Evolutionary conservation across 139 green algal species (phyloP).

Genomic region (Nannochloris sp.): DNA sequence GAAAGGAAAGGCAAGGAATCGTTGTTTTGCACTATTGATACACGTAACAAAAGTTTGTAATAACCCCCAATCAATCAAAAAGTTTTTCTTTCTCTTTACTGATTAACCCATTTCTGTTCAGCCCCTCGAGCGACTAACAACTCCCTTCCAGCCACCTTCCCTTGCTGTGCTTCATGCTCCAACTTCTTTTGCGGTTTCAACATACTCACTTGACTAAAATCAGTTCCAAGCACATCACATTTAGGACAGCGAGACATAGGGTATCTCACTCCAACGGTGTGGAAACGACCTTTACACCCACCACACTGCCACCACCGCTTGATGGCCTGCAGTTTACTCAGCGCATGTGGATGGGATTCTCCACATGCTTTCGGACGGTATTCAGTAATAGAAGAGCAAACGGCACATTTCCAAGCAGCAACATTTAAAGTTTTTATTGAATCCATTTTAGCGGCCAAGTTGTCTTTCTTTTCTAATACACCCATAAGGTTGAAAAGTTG

Average conservation of each 20-base stretch:
- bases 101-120: constrained; percentile 38
- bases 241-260: constrained; percentile 34
- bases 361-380: constrained; percentile 10
- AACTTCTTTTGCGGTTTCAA: background rate
- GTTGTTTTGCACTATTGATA: too few relatives aligned
- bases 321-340: constrained; percentile 11
- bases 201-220: constrained; percentile 30
- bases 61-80: too few relatives aligned
- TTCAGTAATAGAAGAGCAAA: constrained; percentile 31
- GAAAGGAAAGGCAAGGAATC: too few relatives aligned
- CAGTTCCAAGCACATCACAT: constrained; percentile 12
- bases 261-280: constrained; percentile 30
- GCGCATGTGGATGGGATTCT: constrained; percentile 3
- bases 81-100: too few relatives aligned
- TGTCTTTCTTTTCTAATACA: constrained; percentile 34
- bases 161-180: constrained; percentile 1
- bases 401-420: constrained; percentile 32
- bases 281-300: constrained; percentile 34
- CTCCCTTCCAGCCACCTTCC: constrained; percentile 11
- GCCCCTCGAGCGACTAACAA: constrained; percentile 18
- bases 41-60: too few relatives aligned
- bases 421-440: constrained; percentile 25
- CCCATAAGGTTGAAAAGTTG: constrained; percentile 12
- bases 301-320: constrained; percentile 50
- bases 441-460: constrained; percentile 34